Evolutionary conservation across 139 green algal species (phyloP).

Genomic region (Chlamydomonas incerta): DNA sequence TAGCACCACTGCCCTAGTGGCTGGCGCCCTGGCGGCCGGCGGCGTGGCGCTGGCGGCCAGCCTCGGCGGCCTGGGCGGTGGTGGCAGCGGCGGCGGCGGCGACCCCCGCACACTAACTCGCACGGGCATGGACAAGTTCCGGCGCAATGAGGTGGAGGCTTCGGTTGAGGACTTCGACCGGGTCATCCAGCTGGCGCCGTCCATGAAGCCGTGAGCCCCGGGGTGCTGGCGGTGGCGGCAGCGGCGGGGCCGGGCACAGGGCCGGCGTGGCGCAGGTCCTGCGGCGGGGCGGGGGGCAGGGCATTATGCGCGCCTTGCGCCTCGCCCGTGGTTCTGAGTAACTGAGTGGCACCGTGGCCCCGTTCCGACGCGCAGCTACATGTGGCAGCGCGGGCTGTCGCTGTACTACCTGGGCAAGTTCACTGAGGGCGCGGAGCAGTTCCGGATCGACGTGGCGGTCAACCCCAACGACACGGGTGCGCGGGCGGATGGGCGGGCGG

Average conservation of each 20-base stretch:
- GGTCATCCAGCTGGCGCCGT: constrained; percentile 51
- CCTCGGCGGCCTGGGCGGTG: neutral
- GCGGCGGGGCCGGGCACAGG: too few species aligned
- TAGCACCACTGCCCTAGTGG: constrained; percentile 17
- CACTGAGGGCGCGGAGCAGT: constrained; percentile 78
- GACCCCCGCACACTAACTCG: constrained; percentile 48
- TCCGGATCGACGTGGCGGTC: constrained; percentile 83
- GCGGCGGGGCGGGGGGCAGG: too few species aligned
- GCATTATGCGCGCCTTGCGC: too few species aligned
- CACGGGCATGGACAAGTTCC: constrained; percentile 66
- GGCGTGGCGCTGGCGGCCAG: constrained; percentile 38
- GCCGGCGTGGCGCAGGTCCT: too few species aligned
- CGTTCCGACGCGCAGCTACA: constrained; percentile 47
- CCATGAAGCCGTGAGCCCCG: constrained; percentile 68
- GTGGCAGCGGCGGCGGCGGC: neutral
- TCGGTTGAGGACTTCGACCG: constrained; percentile 75
- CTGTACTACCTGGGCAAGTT: constrained; percentile 82
- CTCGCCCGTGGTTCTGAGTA: too few species aligned
- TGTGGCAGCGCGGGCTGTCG: constrained; percentile 82
- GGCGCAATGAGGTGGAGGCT: constrained; percentile 66
- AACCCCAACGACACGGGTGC: constrained; percentile 91
- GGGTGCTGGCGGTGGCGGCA: too few species aligned
- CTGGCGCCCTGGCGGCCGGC: constrained; percentile 19
- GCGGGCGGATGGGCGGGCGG: too few species aligned
- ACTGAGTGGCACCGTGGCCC: too few species aligned